Base-by-base conservation (phyloP, 305 asterid genomes). In the Coffea humblotiana region DNA sequence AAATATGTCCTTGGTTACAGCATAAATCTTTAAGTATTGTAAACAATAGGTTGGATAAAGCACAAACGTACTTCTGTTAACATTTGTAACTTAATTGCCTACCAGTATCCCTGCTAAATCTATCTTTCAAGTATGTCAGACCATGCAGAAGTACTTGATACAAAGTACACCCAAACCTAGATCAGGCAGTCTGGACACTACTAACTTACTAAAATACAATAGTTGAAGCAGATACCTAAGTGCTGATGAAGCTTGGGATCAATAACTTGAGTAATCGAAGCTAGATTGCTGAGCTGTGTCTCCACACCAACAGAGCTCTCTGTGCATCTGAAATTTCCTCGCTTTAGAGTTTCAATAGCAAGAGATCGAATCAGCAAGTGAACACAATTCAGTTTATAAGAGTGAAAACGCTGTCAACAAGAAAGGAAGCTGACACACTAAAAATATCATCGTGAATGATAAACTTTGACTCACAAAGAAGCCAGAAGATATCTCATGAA, bases 311-410 rank as follows among this genome's bases (percentile, higher is more conserved):
- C 90, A 47, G 99, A 89, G 61, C 84, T 87, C 78, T 86, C 97
- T 0, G 97, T 91, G 92, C 98, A 90, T 90, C 93, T 92, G 94
- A 95, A 95, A 87, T 95, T 95, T 83, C 93, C 97, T 89, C 99
- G 86, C 99, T 95, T 87, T 77, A 77, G 78, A 89, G 84, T 78
- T 81, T 61, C 83, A 79, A 80, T 25, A 47, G 66, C 51, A 73
- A 86, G 29, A 82, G 63, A 67, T 14, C 1, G 76, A 74, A 51
- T 81, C 54, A 86, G 82, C 63, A 58, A 79, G 67, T 40, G 65
- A 64, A 60, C 23, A 10, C 47, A 68, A 48, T 47, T 61, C 23
- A n/a, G 48, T 19, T 56, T 45, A 52, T 29, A 48, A 54, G 47
- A 66, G 25, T 56, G 16, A 48, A 40, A 29, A 21, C 19, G 43